Evolutionary conservation across 2,329 filamentous ascomycete species (phyloP).

Genomic region (Paraphoma sp.): DNA sequence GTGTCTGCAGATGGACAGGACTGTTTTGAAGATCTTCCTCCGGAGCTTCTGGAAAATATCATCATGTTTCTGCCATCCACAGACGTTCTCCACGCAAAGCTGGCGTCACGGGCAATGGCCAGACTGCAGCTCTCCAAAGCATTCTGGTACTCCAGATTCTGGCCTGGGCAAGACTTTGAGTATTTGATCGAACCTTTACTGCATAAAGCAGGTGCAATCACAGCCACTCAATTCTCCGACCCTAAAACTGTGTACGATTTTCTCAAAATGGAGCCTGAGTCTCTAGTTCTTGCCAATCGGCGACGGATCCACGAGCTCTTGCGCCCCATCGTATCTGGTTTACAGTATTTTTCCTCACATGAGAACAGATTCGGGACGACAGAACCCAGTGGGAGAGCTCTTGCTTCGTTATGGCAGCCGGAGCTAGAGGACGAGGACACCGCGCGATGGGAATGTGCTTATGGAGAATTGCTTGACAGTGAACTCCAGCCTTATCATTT

Average conservation of each 20-base stretch:
- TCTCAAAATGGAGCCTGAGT: background rate
- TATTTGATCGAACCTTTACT: slow-evolving; percentile 6
- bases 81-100: background rate
- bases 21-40: background rate
- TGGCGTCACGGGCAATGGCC: background rate
- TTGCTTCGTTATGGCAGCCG: slow-evolving; percentile 6
- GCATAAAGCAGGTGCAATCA: slow-evolving; percentile 1
- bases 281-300: background rate
- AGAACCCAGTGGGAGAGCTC: slow-evolving; percentile 4
- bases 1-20: background rate
- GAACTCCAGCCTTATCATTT: slow-evolving; percentile 6
- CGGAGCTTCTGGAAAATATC: background rate
- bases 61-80: background rate
- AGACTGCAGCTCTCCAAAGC: slow-evolving; percentile 2
- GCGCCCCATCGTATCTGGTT: background rate
- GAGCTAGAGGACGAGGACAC: slow-evolving; percentile 2
- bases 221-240: background rate
- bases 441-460: slow-evolving; percentile 5
- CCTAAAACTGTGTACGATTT: background rate
- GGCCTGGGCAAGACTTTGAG: background rate
- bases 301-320: background rate
- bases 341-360: slow-evolving; percentile 1
- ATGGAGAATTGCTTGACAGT: slow-evolving; percentile 9
- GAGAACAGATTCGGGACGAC: background rate
- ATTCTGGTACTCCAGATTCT: slow-evolving; percentile 12